Evolutionary conservation across 2,329 filamentous ascomycete species (phyloP).

Genomic region (Microsporum ferrugineum): DNA sequence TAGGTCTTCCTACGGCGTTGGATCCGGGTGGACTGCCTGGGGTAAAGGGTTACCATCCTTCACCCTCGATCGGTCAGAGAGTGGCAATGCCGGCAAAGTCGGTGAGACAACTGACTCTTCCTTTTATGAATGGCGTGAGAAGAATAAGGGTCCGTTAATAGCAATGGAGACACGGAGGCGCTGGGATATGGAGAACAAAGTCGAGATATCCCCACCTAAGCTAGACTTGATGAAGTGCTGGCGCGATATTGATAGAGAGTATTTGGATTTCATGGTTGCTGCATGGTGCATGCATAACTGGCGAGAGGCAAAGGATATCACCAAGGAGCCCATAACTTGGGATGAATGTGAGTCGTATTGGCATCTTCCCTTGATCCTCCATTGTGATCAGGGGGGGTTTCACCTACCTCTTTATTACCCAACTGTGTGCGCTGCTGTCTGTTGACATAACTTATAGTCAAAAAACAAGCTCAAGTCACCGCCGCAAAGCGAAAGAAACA

Average conservation of each 20-base stretch:
- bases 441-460: constrained; percentile 6
- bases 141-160: constrained; percentile 7
- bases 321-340: constrained; percentile 14
- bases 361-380: not conserved
- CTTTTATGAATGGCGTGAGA: constrained; percentile 15
- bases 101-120: not conserved
- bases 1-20: constrained; percentile 8
- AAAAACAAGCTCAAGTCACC: constrained; percentile 9
- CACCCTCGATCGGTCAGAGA: constrained; percentile 3
- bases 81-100: not conserved
- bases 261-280: constrained; percentile 14
- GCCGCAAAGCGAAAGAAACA: constrained; percentile 4
- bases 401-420: not conserved
- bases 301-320: constrained; percentile 15
- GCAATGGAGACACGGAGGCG: constrained; percentile 12
- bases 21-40: constrained; percentile 11
- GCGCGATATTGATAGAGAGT: constrained; percentile 8
- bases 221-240: constrained; percentile 12
- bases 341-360: constrained; percentile 12
- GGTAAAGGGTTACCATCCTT: constrained; percentile 12
- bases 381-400: too few species aligned
- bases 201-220: constrained; percentile 8
- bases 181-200: constrained; percentile 14
- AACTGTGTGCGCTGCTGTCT: not conserved
- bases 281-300: constrained; percentile 17